Evolutionary conservation across 2,329 filamentous ascomycete genomes (phyloP), one percentile per base, ranked within the genome.

Genomic region (Colletotrichum falcatum): DNA sequence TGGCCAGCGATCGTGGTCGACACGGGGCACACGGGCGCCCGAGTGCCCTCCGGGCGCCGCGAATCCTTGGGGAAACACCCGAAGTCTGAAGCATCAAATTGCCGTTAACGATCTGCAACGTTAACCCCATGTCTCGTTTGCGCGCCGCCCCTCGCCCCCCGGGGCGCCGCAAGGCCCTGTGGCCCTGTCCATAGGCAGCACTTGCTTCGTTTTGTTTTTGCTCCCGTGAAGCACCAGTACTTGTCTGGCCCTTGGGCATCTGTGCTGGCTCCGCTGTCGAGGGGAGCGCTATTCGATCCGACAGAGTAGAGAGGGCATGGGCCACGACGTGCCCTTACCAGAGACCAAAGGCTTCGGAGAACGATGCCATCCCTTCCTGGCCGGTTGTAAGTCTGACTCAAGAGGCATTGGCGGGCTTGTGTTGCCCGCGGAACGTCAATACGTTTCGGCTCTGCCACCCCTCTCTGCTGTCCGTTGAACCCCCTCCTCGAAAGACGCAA

Each of bases 1-100:
- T 5, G 16, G 26, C 16, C 46, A 44, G 23, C n/a, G 30, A n/a
- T 26, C 12, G 11, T 16, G 20, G 37, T 54, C 37, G 48, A 44
- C 62, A 56, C 54, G 66, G 66, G 42, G 60, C 55, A 49, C 66
- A 30, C 39, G 35, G 63, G 35, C 46, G 58, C 46, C 64, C 53
- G 44, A 51, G 64, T 44, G 39, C n/a, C n/a, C n/a, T 39, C 39
- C 30, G 42, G 39, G 16, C 59, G 30, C 37, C 30, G 63, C 42
- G 23, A 51, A 70, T 61, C 12, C 66, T 49, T 23, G 35, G 44
- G 28, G 42, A 37, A 9, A 20, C 16, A 28, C 9, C 23, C 39
- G 30, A 56, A 26, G 55, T 12, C 58, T 59, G 64, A 59, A 62
- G 58, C 67, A 62, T 53, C 35, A 62, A 14, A 58, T 28, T 37